Base-by-base conservation (phyloP, 2,329 filamentous ascomycete genomes). In the Tricladium varicosporioides region DNA sequence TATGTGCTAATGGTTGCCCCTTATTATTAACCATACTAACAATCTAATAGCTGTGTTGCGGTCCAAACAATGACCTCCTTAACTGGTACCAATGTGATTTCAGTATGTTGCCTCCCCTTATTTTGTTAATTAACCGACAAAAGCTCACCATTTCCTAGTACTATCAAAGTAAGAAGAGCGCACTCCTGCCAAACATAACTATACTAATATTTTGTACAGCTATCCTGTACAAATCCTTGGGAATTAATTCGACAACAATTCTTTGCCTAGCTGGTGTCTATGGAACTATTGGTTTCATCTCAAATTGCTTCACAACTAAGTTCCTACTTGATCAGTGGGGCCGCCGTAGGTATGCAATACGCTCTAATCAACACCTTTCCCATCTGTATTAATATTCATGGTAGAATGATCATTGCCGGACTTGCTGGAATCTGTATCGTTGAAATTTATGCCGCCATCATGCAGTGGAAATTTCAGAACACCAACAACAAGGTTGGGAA, bases 301-400 rank as follows among this genome's bases (percentile, higher is more conserved):
- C 74, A 5, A 84, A 83, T 57, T 66, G 67, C 19, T 64, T 83
- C 31, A 81, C 81, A 0, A 82, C 80, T 0, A 72, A 73, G 44
- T 82, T 72, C 59, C 68, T 84, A 10, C 78, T 78, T 1, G 81
- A 84, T 65, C 79, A 80, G 67, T 84, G 81, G 81, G 81, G 81
- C 45, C 79, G 81, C 36, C 75, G 81, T 57, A 82, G 81, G 74
- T 78, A 64, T 46, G 68, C n/a, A n/a, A 8, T 16, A 43, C 27
- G 9, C 22, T 16, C 10, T 10, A 40, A 5, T 36, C 7, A 3
- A 7, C 18, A 16, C 40, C 42, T 14, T 15, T 13, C 14, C 5
- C 5, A 22, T 15, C 11, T 48, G 49, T 22, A 18, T 18, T 50
- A 44, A 57, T 31, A 44, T 53, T 27, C 43, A 7, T 44, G 31